These are phyloP conservation scores for Aegilops sharonensis DNA, from an alignment of 176 grass and related monocot species.

Conservation along the genomic window DNA sequence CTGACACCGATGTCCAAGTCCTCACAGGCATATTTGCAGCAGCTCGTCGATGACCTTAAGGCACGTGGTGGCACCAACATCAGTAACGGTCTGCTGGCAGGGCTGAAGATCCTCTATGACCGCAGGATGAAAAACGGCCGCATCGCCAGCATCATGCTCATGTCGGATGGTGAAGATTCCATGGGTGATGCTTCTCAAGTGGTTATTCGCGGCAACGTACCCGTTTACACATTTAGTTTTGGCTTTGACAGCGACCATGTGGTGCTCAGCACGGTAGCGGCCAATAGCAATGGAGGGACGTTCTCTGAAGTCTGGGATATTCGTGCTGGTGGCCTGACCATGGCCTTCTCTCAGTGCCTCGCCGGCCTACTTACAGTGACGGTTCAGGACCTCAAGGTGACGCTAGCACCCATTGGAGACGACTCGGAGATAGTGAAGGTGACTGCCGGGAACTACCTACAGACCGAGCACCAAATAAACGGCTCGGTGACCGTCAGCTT, in stretches of 20 bases:
- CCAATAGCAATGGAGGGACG: not conserved
- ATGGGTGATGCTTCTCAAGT: not conserved
- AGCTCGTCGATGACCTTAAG: constrained; percentile 1
- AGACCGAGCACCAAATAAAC: not conserved
- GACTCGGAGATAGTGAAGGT: not conserved
- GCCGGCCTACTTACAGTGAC: constrained; percentile 7
- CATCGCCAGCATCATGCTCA: constrained; percentile 11
- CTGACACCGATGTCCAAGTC: constrained; percentile 6
- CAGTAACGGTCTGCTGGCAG: not conserved
- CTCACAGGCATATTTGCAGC: not conserved
- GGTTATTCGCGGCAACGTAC: not conserved
- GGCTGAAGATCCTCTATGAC: not conserved
- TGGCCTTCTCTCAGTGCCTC: constrained; percentile 11
- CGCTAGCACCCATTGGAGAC: not conserved
- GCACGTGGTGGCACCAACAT: not conserved
- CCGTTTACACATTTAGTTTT: not conserved
- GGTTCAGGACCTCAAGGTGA: constrained; percentile 9
- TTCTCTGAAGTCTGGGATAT: not conserved
- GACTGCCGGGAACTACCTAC: not conserved
- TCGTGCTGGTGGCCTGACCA: not conserved
- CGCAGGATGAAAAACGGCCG: not conserved
- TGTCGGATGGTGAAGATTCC: not conserved
- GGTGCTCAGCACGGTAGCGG: not conserved
- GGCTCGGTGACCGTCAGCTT: not conserved
- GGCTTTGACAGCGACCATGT: not conserved